phyloP scores from a whole-genome alignment of 163 green algal genomes.

The Botryococcus braunii region DNA sequence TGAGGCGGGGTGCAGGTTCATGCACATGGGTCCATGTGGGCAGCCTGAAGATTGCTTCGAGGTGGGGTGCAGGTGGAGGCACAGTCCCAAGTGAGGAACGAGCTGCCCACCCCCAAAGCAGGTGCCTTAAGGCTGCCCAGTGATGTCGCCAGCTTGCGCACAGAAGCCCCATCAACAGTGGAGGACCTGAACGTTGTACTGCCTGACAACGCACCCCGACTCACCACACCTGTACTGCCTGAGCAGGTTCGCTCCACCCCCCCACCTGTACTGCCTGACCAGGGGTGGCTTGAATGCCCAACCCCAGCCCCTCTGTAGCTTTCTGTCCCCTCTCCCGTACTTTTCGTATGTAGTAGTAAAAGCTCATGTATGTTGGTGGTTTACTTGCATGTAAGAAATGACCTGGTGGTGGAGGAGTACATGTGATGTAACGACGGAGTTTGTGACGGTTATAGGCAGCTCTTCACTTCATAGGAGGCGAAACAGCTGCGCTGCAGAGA shows the following conservation, averaged over 20 bases:
- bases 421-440: background rate
- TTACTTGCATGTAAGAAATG: background rate
- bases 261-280: too few relatives aligned
- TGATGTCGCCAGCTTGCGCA: background rate
- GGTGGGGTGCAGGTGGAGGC: slow-evolving; percentile 23
- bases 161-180: slow-evolving; percentile 18
- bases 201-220: slow-evolving; percentile 4
- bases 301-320: background rate
- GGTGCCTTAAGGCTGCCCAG: slow-evolving; percentile 62
- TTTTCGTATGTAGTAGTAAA: too few relatives aligned
- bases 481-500: slow-evolving; percentile 70
- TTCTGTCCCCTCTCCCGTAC: too few relatives aligned
- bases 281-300: too few relatives aligned
- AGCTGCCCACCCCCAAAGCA: slow-evolving; percentile 38
- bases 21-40: too few relatives aligned
- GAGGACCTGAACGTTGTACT: slow-evolving; percentile 30
- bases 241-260: too few relatives aligned
- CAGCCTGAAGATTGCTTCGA: too few relatives aligned
- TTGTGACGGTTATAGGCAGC: slow-evolving; percentile 23
- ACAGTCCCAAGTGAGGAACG: slow-evolving; percentile 30
- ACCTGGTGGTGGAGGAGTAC: background rate
- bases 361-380: too few relatives aligned
- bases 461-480: slow-evolving; percentile 71
- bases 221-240: background rate
- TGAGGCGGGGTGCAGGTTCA: too few relatives aligned